phyloP scores from a whole-genome alignment of 345 rosid genomes.

The Draba incana region DNA sequence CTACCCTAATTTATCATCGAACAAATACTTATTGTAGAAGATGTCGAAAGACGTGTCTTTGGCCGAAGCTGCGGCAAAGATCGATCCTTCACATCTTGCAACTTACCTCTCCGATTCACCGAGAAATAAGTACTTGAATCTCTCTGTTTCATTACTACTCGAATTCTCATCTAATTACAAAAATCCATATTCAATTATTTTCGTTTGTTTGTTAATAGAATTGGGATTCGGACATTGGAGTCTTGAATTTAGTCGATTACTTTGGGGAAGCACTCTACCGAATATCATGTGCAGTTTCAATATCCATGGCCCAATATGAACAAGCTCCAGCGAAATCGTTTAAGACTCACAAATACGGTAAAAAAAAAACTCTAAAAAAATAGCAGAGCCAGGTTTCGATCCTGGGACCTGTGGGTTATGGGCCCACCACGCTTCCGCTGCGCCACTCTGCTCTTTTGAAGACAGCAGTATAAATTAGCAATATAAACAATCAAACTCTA shows the following conservation, averaged over 20 bases:
- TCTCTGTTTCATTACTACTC: not conserved
- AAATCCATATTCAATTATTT: not conserved
- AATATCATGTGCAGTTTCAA: constrained; percentile 17
- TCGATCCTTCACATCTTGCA: constrained; percentile 46
- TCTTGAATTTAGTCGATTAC: constrained; percentile 54
- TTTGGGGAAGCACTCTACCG: constrained; percentile 48
- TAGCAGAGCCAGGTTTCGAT: constrained; percentile 77
- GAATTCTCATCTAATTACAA: not conserved
- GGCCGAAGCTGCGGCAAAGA: constrained; percentile 57
- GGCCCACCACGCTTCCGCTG: constrained; percentile 91
- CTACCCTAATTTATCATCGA: too few relatives aligned
- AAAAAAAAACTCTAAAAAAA: too few relatives aligned
- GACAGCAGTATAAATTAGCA: too few relatives aligned
- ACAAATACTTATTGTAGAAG: too few relatives aligned
- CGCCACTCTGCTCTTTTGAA: constrained; percentile 59
- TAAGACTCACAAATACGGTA: too few relatives aligned
- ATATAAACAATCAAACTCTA: too few relatives aligned
- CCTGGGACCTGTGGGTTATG: constrained; percentile 86
- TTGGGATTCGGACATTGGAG: constrained; percentile 43
- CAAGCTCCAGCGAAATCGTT: constrained; percentile 18
- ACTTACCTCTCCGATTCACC: constrained; percentile 37
- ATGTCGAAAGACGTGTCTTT: constrained; percentile 33
- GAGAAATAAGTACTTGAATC: too few relatives aligned
- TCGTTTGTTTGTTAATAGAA: constrained; percentile 29
- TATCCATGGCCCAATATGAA: constrained; percentile 52